Conservation (phyloP, 768 basidiomycete species). For the Kwoniella shandongensis region DNA sequence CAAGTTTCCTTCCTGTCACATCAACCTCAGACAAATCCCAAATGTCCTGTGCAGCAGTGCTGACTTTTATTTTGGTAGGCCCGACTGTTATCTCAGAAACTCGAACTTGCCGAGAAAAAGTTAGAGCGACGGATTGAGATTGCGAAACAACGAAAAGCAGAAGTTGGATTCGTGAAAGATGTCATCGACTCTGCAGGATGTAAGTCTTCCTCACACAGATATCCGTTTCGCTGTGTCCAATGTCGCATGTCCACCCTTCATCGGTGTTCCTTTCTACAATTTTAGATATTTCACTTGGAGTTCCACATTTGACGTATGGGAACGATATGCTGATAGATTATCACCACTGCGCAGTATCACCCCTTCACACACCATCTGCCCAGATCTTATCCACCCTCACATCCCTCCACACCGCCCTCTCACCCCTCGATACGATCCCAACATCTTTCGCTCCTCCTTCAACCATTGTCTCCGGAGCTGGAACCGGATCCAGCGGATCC, state of each 20-base stretch:
- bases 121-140: constrained; percentile 59
- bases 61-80: constrained; percentile 56
- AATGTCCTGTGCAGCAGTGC: not conserved
- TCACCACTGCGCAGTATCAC: constrained; percentile 40
- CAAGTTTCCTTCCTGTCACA: not conserved
- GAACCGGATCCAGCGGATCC: constrained; percentile 52
- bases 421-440: constrained; percentile 59
- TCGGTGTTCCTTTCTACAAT: no score
- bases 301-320: no score
- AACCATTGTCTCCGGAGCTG: not conserved
- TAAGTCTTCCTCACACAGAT: no score
- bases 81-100: constrained; percentile 64
- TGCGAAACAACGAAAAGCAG: constrained; percentile 49
- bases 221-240: no score
- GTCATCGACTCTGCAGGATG: constrained; percentile 35
- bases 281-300: no score
- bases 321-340: no score
- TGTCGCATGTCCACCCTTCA: no score
- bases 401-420: constrained; percentile 56
- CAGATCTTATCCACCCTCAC: constrained; percentile 47
- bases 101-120: constrained; percentile 60
- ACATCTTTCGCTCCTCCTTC: constrained; percentile 54
- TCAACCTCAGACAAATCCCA: not conserved
- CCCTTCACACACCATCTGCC: constrained; percentile 22
- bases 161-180: constrained; percentile 47